phyloP scores from a whole-genome alignment of 441 rosid species.

The Bruguiera hainesii region DNA sequence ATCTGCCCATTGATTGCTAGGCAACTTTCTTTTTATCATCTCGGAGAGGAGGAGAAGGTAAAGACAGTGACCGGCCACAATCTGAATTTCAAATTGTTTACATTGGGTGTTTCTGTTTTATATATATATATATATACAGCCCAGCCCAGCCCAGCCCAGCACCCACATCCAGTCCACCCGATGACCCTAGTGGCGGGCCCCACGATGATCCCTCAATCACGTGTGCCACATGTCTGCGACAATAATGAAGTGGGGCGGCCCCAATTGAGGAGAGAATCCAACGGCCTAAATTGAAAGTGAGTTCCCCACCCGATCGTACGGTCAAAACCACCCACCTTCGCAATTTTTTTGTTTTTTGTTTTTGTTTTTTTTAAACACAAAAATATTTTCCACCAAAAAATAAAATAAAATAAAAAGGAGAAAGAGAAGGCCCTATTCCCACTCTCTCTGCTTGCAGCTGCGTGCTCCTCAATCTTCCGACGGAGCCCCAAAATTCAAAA shows the following conservation, averaged over 20 bases:
- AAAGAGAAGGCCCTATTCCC: slow-evolving; percentile 12
- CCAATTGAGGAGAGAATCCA: slow-evolving; percentile 7
- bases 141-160: too few relatives aligned
- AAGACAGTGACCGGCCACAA: too few relatives aligned
- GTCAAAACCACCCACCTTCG: slow-evolving; percentile 5
- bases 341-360: background rate
- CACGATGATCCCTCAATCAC: background rate
- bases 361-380: background rate
- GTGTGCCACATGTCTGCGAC: slow-evolving; percentile 17
- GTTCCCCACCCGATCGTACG: slow-evolving; percentile 50
- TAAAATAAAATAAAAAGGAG: background rate
- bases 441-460: background rate
- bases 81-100: too few relatives aligned
- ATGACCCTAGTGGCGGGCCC: slow-evolving; percentile 14
- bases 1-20: too few relatives aligned
- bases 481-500: background rate
- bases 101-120: too few relatives aligned
- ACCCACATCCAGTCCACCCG: too few relatives aligned
- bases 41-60: too few relatives aligned
- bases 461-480: slow-evolving; percentile 7
- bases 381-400: background rate
- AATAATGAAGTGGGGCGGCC: background rate
- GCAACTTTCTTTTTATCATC: too few relatives aligned
- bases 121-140: too few relatives aligned
- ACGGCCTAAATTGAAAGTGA: slow-evolving; percentile 32